A percentile compares a stretch with the other conserved stretches of the same genome.
These are phyloP conservation scores for Houttuynia cordata DNA, from an alignment of 164 flowering plant genomes.

Conservation along the genomic window DNA sequence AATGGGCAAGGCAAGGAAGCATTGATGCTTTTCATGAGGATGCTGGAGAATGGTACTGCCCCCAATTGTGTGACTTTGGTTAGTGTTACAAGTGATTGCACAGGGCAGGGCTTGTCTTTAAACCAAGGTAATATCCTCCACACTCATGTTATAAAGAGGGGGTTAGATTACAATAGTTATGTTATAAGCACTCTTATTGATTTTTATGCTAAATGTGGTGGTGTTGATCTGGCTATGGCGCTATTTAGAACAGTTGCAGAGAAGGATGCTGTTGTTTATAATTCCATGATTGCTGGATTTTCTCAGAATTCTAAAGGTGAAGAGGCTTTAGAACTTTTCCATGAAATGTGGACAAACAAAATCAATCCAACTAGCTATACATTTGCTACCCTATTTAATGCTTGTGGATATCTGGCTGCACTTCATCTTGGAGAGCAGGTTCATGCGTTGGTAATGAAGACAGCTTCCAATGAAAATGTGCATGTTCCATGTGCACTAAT, in stretches of 20 bases:
- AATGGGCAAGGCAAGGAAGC: constrained; percentile 32
- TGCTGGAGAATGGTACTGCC: constrained; percentile 18
- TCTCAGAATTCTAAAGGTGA: constrained; percentile 22
- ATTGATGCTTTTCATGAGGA: constrained; percentile 24
- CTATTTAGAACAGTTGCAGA: constrained; percentile 15
- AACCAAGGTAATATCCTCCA: constrained; percentile 21
- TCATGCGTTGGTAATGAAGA: constrained; percentile 28
- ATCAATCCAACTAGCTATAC: constrained; percentile 20
- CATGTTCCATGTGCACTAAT: constrained; percentile 27
- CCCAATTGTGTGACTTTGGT: constrained; percentile 36
- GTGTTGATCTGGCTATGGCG: constrained; percentile 16
- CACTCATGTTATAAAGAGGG: constrained; percentile 32
- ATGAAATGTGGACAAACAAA: constrained; percentile 16
- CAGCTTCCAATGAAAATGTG: constrained; percentile 25
- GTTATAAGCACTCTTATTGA: constrained; percentile 33
- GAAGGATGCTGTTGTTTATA: constrained; percentile 24
- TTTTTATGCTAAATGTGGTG: constrained; percentile 34
- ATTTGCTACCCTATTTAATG: constrained; percentile 26
- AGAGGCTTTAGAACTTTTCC: constrained; percentile 29
- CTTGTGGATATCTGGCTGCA: constrained; percentile 28
- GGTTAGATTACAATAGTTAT: constrained; percentile 20
- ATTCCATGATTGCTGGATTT: constrained; percentile 35
- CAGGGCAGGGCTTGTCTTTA: constrained; percentile 6
- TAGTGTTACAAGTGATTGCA: constrained; percentile 23
- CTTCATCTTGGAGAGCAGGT: constrained; percentile 29